These are phyloP conservation scores for Aspergillus luchuensis DNA, from an alignment of 2,329 filamentous ascomycete species.

Conservation along the genomic window DNA sequence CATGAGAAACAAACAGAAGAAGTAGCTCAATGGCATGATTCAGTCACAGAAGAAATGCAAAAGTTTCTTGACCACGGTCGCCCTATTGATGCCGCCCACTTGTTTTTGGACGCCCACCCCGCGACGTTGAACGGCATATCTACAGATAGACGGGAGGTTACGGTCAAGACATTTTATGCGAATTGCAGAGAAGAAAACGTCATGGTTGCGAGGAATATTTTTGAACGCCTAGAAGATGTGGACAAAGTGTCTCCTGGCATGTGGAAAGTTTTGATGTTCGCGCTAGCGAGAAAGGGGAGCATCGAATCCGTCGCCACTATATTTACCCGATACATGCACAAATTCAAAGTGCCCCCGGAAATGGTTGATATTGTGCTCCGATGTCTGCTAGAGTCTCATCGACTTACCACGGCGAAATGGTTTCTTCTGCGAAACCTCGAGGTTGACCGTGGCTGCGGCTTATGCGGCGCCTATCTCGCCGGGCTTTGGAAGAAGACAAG, in stretches of 20 bases:
- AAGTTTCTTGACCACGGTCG: conserved; percentile 29
- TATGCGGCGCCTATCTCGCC: conserved; percentile 41
- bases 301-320: conserved; percentile 41
- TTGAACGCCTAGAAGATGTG: conserved; percentile 37
- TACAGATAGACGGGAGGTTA: conserved; percentile 33
- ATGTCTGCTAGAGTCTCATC: conserved; percentile 40
- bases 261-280: conserved; percentile 42
- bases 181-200: conserved; percentile 43
- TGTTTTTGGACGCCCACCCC: conserved; percentile 35
- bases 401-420: conserved; percentile 40
- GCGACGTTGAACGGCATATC: conserved; percentile 26
- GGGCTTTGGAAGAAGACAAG: conserved; percentile 45
- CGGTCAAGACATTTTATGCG: conserved; percentile 34
- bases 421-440: conserved; percentile 37
- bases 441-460: conserved; percentile 36
- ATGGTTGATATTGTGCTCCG: conserved; percentile 41
- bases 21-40: conserved; percentile 2
- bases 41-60: conserved; percentile 26
- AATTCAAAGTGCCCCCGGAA: conserved; percentile 32
- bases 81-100: conserved; percentile 40
- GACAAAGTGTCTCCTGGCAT: conserved; percentile 34
- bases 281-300: conserved; percentile 38
- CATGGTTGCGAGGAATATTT: conserved; percentile 41
- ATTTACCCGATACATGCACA: conserved; percentile 31
- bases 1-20: not conserved